Percentiles rank a stretch among this genome's conserved stretches.
phyloP scores from a whole-genome alignment of 495 filamentous ascomycete species.

The Penicillium fimorum region DNA sequence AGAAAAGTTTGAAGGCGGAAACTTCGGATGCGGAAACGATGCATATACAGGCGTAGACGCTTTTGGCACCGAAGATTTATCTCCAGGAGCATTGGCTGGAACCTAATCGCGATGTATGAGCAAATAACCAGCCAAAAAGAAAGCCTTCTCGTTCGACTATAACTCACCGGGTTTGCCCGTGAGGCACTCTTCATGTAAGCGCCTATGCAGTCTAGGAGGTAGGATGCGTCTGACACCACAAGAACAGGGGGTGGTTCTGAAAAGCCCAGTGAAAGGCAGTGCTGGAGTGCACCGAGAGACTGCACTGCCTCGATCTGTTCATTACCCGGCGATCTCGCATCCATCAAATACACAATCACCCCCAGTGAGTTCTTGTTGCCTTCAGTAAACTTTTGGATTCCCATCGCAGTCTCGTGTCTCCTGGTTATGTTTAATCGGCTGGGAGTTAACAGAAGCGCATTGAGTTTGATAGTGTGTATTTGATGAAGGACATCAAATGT shows the following conservation, averaged over 20 bases:
- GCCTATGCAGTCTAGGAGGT: slow-evolving; percentile 1
- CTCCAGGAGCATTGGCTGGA: neutral
- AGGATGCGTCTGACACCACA: slow-evolving; percentile 1
- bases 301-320: neutral
- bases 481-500: neutral
- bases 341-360: slow-evolving; percentile 2
- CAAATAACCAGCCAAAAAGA: neutral
- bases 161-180: neutral
- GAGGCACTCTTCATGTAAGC: slow-evolving; percentile 3
- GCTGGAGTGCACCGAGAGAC: neutral
- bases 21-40: neutral
- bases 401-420: neutral
- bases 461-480: neutral
- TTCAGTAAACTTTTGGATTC: neutral
- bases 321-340: neutral
- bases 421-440: neutral
- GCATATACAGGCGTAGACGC: neutral
- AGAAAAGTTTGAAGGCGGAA: neutral
- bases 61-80: neutral
- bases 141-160: neutral
- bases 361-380: neutral
- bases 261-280: slow-evolving; percentile 1
- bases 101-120: neutral
- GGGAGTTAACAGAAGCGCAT: neutral
- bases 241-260: neutral